Evolutionary conservation across 2,329 filamentous ascomycete genomes (phyloP).

Genomic region (Scedosporium minutisporum): DNA sequence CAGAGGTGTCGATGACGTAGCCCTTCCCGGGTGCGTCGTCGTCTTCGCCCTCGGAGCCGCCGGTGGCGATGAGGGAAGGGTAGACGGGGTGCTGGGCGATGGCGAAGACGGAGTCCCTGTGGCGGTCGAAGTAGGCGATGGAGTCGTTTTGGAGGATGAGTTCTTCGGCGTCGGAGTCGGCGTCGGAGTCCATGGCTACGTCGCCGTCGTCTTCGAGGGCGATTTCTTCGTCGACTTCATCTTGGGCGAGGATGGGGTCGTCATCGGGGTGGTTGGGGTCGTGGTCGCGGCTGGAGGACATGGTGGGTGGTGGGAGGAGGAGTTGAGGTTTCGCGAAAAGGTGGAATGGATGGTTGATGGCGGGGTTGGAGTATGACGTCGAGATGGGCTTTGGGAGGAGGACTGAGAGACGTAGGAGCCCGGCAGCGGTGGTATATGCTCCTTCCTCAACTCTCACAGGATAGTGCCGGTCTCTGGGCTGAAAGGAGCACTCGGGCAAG

Average conservation of each 20-base stretch:
- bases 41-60: constrained; percentile 56
- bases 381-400: too few species aligned
- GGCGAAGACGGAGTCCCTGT: constrained; percentile 87
- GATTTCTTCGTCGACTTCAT: constrained; percentile 15
- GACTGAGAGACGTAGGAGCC: too few species aligned
- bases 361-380: too few species aligned
- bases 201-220: constrained; percentile 45
- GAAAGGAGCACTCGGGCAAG: too few species aligned
- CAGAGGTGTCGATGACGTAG: constrained; percentile 71
- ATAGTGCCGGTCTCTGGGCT: too few species aligned
- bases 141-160: constrained; percentile 86
- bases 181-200: constrained; percentile 70
- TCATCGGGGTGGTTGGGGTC: constrained; percentile 6
- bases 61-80: constrained; percentile 72
- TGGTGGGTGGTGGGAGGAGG: neutral
- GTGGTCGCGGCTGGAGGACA: neutral
- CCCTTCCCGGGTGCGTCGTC: constrained; percentile 63
- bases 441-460: too few species aligned
- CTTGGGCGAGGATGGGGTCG: constrained; percentile 8
- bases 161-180: constrained; percentile 58
- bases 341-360: too few species aligned
- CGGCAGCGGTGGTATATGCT: too few species aligned
- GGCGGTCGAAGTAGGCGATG: constrained; percentile 79
- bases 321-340: neutral
- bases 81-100: constrained; percentile 85